Percentiles rank a stretch among this genome's conserved stretches.
Conservation (phyloP, 2,329 filamentous ascomycete species). For the Aureobasidium subglaciale region DNA sequence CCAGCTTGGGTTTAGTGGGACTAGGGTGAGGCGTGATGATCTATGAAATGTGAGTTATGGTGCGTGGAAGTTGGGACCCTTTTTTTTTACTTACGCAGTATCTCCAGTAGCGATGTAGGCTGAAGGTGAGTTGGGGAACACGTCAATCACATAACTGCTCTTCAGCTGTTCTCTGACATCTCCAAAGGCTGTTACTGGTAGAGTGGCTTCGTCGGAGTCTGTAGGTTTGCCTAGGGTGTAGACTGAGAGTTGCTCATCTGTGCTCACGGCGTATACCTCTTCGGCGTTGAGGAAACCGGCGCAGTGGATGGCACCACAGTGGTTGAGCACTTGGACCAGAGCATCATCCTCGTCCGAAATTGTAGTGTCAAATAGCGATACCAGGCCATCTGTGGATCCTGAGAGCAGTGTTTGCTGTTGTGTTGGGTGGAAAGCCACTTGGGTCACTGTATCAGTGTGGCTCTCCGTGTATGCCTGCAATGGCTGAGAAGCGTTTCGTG, state of each 20-base stretch:
- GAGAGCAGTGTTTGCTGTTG: slow-evolving; percentile 60
- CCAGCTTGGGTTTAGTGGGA: slow-evolving; percentile 17
- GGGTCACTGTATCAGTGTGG: slow-evolving; percentile 54
- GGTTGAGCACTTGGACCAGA: slow-evolving; percentile 70
- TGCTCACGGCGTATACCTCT: slow-evolving; percentile 65
- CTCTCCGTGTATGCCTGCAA: slow-evolving; percentile 37
- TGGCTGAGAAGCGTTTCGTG: slow-evolving; percentile 32
- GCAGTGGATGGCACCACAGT: slow-evolving; percentile 65
- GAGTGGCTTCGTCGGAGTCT: slow-evolving; percentile 45
- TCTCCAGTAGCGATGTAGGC: slow-evolving; percentile 18
- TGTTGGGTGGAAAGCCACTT: slow-evolving; percentile 39
- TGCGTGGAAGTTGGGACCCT: not conserved
- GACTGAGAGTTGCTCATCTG: slow-evolving; percentile 70
- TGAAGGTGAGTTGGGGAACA: slow-evolving; percentile 47
- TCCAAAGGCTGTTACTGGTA: slow-evolving; percentile 51
- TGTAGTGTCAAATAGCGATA: slow-evolving; percentile 68
- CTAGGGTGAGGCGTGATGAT: slow-evolving; percentile 12
- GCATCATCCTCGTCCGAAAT: slow-evolving; percentile 71
- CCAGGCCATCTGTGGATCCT: slow-evolving; percentile 70
- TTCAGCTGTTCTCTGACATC: slow-evolving; percentile 59
- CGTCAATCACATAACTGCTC: slow-evolving; percentile 68
- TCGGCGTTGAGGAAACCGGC: slow-evolving; percentile 61
- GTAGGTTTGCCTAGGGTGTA: slow-evolving; percentile 61
- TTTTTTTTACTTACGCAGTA: slow-evolving; percentile 10
- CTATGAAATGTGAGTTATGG: not conserved